Base-by-base conservation (phyloP, 495 filamentous ascomycete species). In the Aspergillus taichungensis region DNA sequence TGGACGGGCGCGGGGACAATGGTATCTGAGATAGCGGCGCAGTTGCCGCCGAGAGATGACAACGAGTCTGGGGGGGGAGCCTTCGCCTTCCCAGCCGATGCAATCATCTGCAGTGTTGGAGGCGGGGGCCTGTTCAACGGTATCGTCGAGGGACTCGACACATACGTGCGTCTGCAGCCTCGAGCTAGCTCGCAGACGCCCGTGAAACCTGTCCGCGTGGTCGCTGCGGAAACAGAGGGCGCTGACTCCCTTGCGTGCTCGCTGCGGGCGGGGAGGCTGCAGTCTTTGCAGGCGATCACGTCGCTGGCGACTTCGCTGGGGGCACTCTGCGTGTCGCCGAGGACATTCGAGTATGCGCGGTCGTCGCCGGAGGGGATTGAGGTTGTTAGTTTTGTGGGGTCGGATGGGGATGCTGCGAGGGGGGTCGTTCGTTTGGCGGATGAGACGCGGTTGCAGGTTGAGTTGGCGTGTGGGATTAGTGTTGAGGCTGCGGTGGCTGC, bases 91-190 rank as follows among this genome's bases (percentile, higher is more conserved):
- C 59, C 51, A 7, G 61, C 83, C 8, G 82, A 88, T 57, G 84
- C 71, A 30, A 65, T 97, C 7, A 73, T 94, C 9, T 90, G 85
- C 56, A 83, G 73, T 47, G 87, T 95, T 34, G 91, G 91, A 8
- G 91, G 91, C 6, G 91, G 91, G 2, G 91, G 91, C 0, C 63
- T 97, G 39, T 76, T 95, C 31, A 83, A 79, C 47, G 91, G 91
- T 0, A 47, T 95, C 5, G 70, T 87, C 61, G 60, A 75, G 45
- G 88, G 86, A 1, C 50, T 95, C 1, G 74, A 80, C 48, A 47
- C 56, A 28, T 63, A 73, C 55, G n/a, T n/a, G n/a, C n/a, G n/a
- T n/a, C 56, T 66, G 10, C 48, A 56, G 43, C 24, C 41, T 28
- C 34, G 57, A 10, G 10, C 33, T 12, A 27, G 34, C 1, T 30